phyloP scores from a whole-genome alignment of 257 asterid species.

The Capsicum rhomboideum region DNA sequence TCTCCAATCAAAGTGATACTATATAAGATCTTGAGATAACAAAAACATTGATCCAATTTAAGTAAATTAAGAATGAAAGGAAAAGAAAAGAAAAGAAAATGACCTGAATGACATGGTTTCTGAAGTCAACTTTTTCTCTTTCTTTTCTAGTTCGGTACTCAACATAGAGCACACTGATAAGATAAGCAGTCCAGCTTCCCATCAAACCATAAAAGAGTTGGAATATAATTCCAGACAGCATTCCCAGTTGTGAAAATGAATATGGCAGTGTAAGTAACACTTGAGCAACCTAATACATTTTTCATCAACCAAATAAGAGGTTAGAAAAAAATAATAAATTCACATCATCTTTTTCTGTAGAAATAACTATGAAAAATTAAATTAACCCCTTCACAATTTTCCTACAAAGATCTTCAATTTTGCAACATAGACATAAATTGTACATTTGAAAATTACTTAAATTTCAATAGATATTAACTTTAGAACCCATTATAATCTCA shows the following conservation, averaged over 20 bases:
- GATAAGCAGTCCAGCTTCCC: conserved; percentile 96
- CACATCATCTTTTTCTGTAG: not conserved
- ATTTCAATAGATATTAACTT: not conserved
- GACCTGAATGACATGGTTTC: conserved; percentile 91
- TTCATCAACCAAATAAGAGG: not conserved
- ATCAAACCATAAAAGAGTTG: conserved; percentile 72
- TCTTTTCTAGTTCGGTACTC: conserved; percentile 87
- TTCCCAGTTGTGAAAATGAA: conserved; percentile 86
- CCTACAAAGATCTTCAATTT: not conserved
- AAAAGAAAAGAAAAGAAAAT: too few relatives aligned
- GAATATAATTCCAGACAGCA: conserved; percentile 63
- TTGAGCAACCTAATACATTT: conserved; percentile 60
- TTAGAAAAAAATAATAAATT: not conserved
- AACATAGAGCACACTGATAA: conserved; percentile 67
- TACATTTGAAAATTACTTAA: not conserved
- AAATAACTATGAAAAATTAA: not conserved
- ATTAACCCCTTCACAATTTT: not conserved
- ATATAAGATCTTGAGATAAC: not conserved
- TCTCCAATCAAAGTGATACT: too few relatives aligned
- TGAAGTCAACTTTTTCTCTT: conserved; percentile 79
- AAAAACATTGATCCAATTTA: not conserved
- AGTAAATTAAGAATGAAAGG: not conserved
- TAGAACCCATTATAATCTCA: not conserved
- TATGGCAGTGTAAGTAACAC: conserved; percentile 81
- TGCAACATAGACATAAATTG: not conserved